Evolutionary conservation across 2,329 filamentous ascomycete genomes (phyloP).

Genomic region (Monosporascus sp.): DNA sequence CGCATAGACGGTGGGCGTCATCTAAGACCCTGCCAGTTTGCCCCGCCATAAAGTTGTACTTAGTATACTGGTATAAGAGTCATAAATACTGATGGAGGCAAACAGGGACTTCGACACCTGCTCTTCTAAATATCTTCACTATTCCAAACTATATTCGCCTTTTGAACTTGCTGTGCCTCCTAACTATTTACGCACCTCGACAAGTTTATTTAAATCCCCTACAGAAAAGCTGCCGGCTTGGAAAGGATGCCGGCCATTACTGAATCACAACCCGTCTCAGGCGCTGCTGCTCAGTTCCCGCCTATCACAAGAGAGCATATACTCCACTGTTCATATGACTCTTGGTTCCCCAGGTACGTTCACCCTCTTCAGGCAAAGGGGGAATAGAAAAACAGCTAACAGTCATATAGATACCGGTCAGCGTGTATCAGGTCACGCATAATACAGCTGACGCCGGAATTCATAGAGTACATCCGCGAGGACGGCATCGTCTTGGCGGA

Average conservation of each 20-base stretch:
- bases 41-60: constrained; percentile 5
- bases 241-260: constrained; percentile 21
- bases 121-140: neutral
- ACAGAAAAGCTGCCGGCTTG: neutral
- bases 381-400: constrained; percentile 5
- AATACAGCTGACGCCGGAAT: constrained; percentile 68
- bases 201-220: neutral
- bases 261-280: constrained; percentile 13
- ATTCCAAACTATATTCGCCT: neutral
- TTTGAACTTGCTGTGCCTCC: neutral
- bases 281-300: constrained; percentile 52
- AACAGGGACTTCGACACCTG: neutral
- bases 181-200: neutral
- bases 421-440: constrained; percentile 82
- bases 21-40: constrained; percentile 1
- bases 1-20: neutral
- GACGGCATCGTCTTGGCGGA: constrained; percentile 88
- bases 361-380: neutral
- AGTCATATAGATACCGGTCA: constrained; percentile 58
- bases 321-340: constrained; percentile 88
- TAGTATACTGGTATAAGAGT: no score
- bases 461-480: constrained; percentile 81
- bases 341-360: constrained; percentile 73
- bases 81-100: no score
- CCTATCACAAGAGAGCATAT: constrained; percentile 83